Percentiles rank a stretch among this genome's conserved stretches.
Conservation (phyloP, 2,329 filamentous ascomycete genomes). For the Neonectria coccinea region DNA sequence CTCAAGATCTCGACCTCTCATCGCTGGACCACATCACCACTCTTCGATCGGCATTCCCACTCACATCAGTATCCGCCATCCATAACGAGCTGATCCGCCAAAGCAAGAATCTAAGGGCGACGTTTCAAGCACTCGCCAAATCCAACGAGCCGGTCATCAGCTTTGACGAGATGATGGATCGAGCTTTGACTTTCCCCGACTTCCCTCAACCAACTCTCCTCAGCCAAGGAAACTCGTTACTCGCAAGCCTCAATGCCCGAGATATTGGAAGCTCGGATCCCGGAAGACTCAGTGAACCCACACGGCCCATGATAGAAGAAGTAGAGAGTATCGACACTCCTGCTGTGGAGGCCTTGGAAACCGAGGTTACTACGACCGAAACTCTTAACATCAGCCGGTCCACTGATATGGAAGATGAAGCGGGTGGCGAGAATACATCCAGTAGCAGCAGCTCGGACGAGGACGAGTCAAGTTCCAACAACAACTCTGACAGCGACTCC, state of each 20-base stretch:
- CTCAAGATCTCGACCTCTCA: conserved; percentile 31
- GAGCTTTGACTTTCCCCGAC: conserved; percentile 33
- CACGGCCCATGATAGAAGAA: conserved; percentile 49
- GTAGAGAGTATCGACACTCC: conserved; percentile 32
- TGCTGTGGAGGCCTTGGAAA: neutral
- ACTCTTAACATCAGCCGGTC: neutral
- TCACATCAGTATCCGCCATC: conserved; percentile 50
- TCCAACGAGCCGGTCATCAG: conserved; percentile 48
- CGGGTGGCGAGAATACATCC: conserved; percentile 30
- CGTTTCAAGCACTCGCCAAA: conserved; percentile 53
- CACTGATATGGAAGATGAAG: conserved; percentile 18
- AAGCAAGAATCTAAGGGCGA: conserved; percentile 50
- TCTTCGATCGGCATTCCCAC: conserved; percentile 59
- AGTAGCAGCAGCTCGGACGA: conserved; percentile 44
- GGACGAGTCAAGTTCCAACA: conserved; percentile 45
- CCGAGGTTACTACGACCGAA: neutral
- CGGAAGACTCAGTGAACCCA: conserved; percentile 10
- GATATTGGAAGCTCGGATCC: conserved; percentile 27
- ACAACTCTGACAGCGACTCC: conserved; percentile 44
- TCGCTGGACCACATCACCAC: conserved; percentile 50
- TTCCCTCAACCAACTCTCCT: conserved; percentile 15
- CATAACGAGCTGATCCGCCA: conserved; percentile 52
- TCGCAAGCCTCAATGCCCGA: conserved; percentile 21
- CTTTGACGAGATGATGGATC: conserved; percentile 51
- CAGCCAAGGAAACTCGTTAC: conserved; percentile 13